Percentiles rank a stretch among this genome's conserved stretches.
Evolutionary conservation across 2,329 filamentous ascomycete genomes (phyloP).

Genomic region (Penicillium hordei): DNA sequence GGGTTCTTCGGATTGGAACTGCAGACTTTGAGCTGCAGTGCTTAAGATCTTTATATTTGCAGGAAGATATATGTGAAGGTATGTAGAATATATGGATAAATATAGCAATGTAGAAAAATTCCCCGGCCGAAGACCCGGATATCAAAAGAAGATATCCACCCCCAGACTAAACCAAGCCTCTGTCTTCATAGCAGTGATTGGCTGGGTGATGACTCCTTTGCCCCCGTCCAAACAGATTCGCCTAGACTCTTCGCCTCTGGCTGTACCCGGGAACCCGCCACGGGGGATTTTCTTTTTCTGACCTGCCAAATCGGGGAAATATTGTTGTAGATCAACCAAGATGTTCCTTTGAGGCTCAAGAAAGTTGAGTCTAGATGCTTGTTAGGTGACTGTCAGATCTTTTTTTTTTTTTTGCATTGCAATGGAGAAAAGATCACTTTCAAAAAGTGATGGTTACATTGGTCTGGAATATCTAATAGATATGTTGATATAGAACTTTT

Average conservation of each 20-base stretch:
- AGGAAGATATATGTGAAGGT: neutral
- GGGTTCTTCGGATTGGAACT: neutral
- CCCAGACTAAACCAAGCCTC: neutral
- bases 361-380: neutral
- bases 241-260: neutral
- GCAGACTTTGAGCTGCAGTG: no score
- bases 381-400: no score
- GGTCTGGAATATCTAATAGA: neutral
- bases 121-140: no score
- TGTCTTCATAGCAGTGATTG: neutral
- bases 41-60: no score
- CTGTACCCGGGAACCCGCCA: neutral
- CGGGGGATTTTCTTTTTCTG: neutral
- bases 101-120: neutral
- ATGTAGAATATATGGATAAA: neutral
- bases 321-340: neutral
- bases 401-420: neutral
- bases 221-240: neutral
- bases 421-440: neutral
- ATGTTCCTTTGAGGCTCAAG: no score
- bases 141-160: neutral
- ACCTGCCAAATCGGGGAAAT: neutral
- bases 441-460: neutral
- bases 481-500: neutral
- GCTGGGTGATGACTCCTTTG: neutral